phyloP scores from a whole-genome alignment of 345 rosid genomes.

The Eucalyptus shirleyi region DNA sequence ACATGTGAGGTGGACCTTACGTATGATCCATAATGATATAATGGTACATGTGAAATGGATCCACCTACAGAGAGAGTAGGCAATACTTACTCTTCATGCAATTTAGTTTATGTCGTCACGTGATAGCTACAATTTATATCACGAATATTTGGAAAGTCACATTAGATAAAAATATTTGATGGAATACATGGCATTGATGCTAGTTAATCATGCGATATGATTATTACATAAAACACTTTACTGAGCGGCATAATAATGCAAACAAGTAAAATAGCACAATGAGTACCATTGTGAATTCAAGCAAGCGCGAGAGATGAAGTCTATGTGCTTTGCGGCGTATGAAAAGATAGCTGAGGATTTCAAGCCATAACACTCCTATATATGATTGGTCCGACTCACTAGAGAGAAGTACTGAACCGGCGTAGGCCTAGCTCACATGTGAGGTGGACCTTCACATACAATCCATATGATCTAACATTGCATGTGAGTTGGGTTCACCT shows the following conservation, averaged over 20 bases:
- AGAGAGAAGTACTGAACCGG: background rate
- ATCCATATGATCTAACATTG: too few relatives aligned
- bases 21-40: too few relatives aligned
- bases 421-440: too few relatives aligned
- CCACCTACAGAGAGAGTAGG: background rate
- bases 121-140: background rate
- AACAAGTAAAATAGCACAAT: background rate
- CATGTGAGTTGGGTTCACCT: too few relatives aligned
- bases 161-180: background rate
- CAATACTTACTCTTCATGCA: background rate
- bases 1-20: background rate
- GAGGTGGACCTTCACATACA: too few relatives aligned
- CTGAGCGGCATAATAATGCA: background rate
- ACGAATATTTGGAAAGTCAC: too few relatives aligned
- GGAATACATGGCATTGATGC: background rate
- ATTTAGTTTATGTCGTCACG: background rate
- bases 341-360: background rate
- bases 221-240: background rate
- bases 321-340: too few relatives aligned
- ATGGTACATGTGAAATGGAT: background rate
- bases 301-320: too few relatives aligned
- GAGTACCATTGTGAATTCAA: too few relatives aligned
- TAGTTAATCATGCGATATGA: too few relatives aligned
- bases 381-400: background rate
- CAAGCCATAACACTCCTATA: background rate